These are phyloP conservation scores for Penicillium rolfsii DNA, from an alignment of 2,329 filamentous ascomycete genomes.

Conservation along the genomic window DNA sequence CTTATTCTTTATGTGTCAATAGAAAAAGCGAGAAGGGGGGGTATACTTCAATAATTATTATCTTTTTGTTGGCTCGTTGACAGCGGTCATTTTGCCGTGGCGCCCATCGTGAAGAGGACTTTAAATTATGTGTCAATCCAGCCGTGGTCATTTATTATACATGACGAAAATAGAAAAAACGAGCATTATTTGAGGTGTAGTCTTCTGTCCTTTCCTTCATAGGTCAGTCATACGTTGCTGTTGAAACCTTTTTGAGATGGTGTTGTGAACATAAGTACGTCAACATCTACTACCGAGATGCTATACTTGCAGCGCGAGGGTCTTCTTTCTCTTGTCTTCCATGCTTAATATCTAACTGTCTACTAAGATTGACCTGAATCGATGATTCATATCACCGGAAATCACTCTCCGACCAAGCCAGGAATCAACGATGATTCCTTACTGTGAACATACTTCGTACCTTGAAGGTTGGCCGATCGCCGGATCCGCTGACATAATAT, in stretches of 20 bases:
- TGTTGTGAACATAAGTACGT: not conserved
- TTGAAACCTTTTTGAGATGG: not conserved
- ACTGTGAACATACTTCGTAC: conserved; percentile 15
- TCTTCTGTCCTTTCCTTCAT: not conserved
- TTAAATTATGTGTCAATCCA: not conserved
- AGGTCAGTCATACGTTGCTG: not conserved
- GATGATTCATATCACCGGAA: not conserved
- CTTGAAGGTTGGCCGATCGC: not conserved
- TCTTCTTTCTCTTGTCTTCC: not conserved
- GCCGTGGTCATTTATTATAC: not conserved
- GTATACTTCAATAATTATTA: not conserved
- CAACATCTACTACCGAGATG: not conserved
- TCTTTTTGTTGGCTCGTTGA: not conserved
- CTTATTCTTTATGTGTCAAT: not conserved
- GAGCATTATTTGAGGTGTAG: not conserved
- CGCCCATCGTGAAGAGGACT: not conserved
- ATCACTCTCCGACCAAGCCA: not conserved
- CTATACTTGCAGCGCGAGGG: not conserved
- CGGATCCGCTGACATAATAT: not conserved
- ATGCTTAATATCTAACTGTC: not conserved
- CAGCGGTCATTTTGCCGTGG: not conserved
- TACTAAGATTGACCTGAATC: not conserved
- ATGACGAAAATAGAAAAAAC: not conserved
- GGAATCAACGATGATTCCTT: not conserved
- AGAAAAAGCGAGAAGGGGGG: not conserved